Evolutionary conservation across 1,284 basidiomycete species (phyloP), one percentile per base, ranked within the genome.

Genomic region (Sparassis latifolia): DNA sequence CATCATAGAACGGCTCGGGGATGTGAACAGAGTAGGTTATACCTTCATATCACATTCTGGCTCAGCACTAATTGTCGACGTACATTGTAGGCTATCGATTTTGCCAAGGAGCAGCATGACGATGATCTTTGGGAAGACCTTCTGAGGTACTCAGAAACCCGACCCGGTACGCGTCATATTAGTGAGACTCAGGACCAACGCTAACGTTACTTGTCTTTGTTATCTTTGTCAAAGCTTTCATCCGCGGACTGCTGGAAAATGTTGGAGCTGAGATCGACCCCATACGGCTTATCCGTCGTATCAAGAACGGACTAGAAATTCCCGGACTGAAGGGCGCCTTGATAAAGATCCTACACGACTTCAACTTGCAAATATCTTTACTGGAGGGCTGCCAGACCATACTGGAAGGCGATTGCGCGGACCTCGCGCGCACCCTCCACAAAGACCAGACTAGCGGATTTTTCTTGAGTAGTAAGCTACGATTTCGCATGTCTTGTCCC

Each of bases 51-150:
- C 28, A 37, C 35, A 37, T 20, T n/a, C 12, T 48, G 5, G 30
- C 41, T 10, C 42, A 5, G 31, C 35, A 12, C 35, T 37, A 12
- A 37, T 12, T 37, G 35, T 12, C 20, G 20, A 20, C 20, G 20
- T 37, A n/a, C 9, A 43, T 30, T 35, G 27, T 55, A 92, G 89
- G 95, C 96, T 0, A 98, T 99, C 60, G 95, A 97, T 54, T 99
- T 99, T 64, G 96, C 95, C 0, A 96, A 96, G 63, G 95, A 98
- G 66, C 96, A 98, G 67, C 89, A 88, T 52, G 97, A 99, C 60
- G 86, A 94, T 56, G 97, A 99, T 66, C 80, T 99, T 0, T 99
- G 97, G 97, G 96, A 98, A 62, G 94, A 97, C 65, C 77, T 99
- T 9, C 73, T 99, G 27, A 82, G 79, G 53, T 98, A 99, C 63